Evolutionary conservation across 1,284 basidiomycete genomes (phyloP), one percentile per base, ranked within the genome.

Genomic region (Ganoderma lucidum): DNA sequence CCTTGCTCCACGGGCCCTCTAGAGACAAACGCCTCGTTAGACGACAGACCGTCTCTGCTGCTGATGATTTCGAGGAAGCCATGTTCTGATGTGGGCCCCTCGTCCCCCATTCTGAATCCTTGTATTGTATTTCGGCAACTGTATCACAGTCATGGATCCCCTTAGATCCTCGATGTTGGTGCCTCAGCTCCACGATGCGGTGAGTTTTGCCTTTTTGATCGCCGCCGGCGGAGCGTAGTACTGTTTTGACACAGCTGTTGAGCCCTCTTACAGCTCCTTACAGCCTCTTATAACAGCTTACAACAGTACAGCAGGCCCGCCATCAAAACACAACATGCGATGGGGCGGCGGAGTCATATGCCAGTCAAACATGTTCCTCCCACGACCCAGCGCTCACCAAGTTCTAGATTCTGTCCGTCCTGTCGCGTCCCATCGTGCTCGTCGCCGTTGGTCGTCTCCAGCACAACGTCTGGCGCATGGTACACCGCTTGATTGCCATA

Each of bases 341-440:
- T n/a, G n/a, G n/a, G n/a, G 45, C n/a, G 45, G 19, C 45, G 45
- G 6, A 5, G 44, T 19, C 44, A 19, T 45, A n/a, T n/a, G 44
- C 8, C 5, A 45, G 44, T 45, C 44, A 45, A 45, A 45, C 44
- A 51, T 12, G 12, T 28, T 19, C 48, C 23, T 28, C 8, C 23
- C 48, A 53, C 48, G 23, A 53, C 10, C 28, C 23, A 9, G 48
- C 23, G 10, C n/a, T 53, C 23, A 9, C 48, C 10, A 28, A 53
- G 48, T 28, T 28, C 48, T 30, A 28, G 23, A 23, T 53, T 28
- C 8, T 12, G 23, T 53, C 10, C n/a, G n/a, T 23, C 2, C 48
- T n/a, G 45, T n/a, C n/a, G 45, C 45, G 8, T 28, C 23, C 48
- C 48, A 53, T 53, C 48, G 48, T 53, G 48, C 48, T 53, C 48